A percentile compares a stretch with the other conserved stretches of the same genome.
These are phyloP conservation scores for Beta corolliflora DNA, from an alignment of 179 eudicot genomes.

Conservation along the genomic window DNA sequence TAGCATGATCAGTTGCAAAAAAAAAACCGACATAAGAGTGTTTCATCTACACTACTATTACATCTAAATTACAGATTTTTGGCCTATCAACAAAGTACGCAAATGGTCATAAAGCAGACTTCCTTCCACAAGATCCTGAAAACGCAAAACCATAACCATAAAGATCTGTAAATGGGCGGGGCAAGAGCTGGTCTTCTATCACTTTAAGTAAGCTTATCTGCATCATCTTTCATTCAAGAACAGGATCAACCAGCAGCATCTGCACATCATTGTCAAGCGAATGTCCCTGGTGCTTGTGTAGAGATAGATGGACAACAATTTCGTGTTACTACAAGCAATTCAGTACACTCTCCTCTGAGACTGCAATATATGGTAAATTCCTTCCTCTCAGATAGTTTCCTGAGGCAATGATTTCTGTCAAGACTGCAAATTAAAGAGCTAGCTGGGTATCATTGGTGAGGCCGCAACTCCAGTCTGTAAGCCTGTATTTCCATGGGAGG, in stretches of 20 bases:
- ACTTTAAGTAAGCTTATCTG: background rate
- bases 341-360: background rate
- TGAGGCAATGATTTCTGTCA: background rate
- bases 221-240: background rate
- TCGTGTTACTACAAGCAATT: background rate
- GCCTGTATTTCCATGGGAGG: slow-evolving; percentile 98
- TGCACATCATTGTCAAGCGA: slow-evolving; percentile 2
- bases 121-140: background rate
- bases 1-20: background rate
- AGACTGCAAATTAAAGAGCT: background rate
- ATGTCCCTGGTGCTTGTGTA: background rate
- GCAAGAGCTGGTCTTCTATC: background rate
- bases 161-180: background rate
- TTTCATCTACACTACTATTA: background rate
- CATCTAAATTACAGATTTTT: slow-evolving; percentile 10
- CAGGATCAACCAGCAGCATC: slow-evolving; percentile 6
- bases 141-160: background rate
- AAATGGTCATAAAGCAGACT: background rate
- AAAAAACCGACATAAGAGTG: background rate
- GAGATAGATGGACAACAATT: slow-evolving; percentile 7
- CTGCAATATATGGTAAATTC: background rate
- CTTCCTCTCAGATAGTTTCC: background rate
- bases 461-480: slow-evolving; percentile 69
- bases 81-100: background rate
- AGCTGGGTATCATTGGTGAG: slow-evolving; percentile 40